These are phyloP conservation scores for Bretschneidera sinensis DNA, from an alignment of 345 rosid genomes.

Conservation along the genomic window DNA sequence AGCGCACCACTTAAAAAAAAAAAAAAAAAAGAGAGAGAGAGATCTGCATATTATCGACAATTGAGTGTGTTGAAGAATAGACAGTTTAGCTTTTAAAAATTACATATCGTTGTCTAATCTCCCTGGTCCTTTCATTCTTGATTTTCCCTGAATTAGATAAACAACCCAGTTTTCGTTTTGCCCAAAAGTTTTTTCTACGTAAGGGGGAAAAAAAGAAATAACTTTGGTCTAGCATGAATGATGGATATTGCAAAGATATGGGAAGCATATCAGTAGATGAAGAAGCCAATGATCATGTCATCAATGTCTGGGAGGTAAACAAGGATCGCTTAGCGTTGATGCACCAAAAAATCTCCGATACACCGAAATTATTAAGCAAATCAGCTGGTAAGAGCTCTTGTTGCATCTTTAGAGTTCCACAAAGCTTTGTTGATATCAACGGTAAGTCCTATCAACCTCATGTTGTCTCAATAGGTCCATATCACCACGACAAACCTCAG, in stretches of 20 bases:
- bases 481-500: slow-evolving; percentile 41
- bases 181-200: neutral
- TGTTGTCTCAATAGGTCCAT: slow-evolving; percentile 73
- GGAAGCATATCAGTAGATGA: neutral
- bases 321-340: slow-evolving; percentile 20
- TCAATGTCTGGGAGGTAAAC: neutral
- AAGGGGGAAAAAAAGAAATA: slow-evolving; percentile 1
- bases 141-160: too few relatives aligned
- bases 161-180: neutral
- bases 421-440: slow-evolving; percentile 44
- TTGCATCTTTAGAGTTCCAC: slow-evolving; percentile 34
- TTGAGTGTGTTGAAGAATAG: too few relatives aligned
- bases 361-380: slow-evolving; percentile 24
- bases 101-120: too few relatives aligned
- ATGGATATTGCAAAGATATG: slow-evolving; percentile 5
- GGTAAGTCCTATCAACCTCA: slow-evolving; percentile 59
- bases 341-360: slow-evolving; percentile 23
- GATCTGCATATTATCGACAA: too few relatives aligned
- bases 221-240: slow-evolving; percentile 9
- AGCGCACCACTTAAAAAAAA: too few relatives aligned
- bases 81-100: too few relatives aligned
- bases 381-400: slow-evolving; percentile 31
- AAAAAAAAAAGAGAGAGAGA: too few relatives aligned
- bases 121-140: too few relatives aligned
- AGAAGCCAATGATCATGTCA: slow-evolving; percentile 13